These are phyloP conservation scores for Euphorbia pulcherrima DNA, from an alignment of 345 rosid species.

Conservation along the genomic window DNA sequence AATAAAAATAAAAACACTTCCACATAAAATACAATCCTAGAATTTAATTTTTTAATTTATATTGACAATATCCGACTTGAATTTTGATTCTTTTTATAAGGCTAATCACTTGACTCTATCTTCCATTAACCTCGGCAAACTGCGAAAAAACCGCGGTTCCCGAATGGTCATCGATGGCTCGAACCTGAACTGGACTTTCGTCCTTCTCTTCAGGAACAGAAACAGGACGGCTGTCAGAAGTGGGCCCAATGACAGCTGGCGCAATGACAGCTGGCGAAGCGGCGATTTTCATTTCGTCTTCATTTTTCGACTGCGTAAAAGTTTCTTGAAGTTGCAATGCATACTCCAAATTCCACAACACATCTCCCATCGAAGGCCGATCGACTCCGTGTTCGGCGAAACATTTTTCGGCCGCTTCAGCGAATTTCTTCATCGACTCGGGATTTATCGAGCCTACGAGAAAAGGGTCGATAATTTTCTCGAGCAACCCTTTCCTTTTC, in stretches of 20 bases:
- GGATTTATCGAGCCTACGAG: slow-evolving; percentile 48
- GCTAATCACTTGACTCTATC: slow-evolving; percentile 28
- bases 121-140: slow-evolving; percentile 50
- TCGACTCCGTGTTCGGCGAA: slow-evolving; percentile 53
- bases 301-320: slow-evolving; percentile 45
- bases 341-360: slow-evolving; percentile 64
- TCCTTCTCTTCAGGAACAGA: slow-evolving; percentile 37
- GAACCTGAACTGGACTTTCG: slow-evolving; percentile 39
- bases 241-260: slow-evolving; percentile 19
- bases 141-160: slow-evolving; percentile 67
- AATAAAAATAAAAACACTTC: slow-evolving; percentile 2
- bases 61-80: slow-evolving; percentile 3
- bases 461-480: slow-evolving; percentile 46
- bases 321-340: slow-evolving; percentile 78
- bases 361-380: slow-evolving; percentile 64
- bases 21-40: slow-evolving; percentile 16
- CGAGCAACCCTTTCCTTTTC: slow-evolving; percentile 43
- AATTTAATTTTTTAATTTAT: slow-evolving; percentile 3
- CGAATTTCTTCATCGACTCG: slow-evolving; percentile 56
- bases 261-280: slow-evolving; percentile 20
- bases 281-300: slow-evolving; percentile 37
- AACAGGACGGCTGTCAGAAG: slow-evolving; percentile 23
- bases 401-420: slow-evolving; percentile 59
- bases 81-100: background rate
- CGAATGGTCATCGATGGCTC: slow-evolving; percentile 46